These are phyloP conservation scores for Allantophomopsis lycopodina DNA, from an alignment of 2,329 filamentous ascomycete genomes.

Conservation along the genomic window DNA sequence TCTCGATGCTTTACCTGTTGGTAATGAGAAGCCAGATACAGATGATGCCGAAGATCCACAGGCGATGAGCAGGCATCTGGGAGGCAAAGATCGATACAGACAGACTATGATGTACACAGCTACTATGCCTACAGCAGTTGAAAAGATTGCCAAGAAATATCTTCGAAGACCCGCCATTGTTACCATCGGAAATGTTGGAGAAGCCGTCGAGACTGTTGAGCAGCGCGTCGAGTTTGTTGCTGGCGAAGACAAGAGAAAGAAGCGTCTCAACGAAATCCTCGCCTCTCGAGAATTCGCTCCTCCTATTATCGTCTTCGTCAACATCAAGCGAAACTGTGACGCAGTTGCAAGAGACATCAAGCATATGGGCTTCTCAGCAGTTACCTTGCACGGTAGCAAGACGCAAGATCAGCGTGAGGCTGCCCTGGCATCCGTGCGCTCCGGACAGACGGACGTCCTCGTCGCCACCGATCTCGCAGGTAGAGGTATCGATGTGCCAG, in stretches of 20 bases:
- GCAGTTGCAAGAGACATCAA: constrained; percentile 90
- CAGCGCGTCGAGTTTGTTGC: constrained; percentile 86
- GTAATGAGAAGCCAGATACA: constrained; percentile 88
- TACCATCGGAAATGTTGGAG: constrained; percentile 85
- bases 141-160: constrained; percentile 95
- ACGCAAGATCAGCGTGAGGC: constrained; percentile 97
- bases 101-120: constrained; percentile 99
- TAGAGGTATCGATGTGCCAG: constrained; percentile 92
- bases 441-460: constrained; percentile 70
- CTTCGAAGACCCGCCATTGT: constrained; percentile 85
- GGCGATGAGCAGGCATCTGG: constrained; percentile 72
- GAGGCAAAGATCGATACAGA: constrained; percentile 66
- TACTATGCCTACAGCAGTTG: constrained; percentile 86
- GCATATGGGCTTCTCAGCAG: constrained; percentile 77
- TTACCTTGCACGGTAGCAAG: constrained; percentile 90
- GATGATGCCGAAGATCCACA: constrained; percentile 79
- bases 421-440: constrained; percentile 72
- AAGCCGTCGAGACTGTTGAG: constrained; percentile 95
- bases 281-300: constrained; percentile 65
- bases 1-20: constrained; percentile 80
- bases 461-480: constrained; percentile 94
- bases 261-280: constrained; percentile 84
- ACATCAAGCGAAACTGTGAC: constrained; percentile 98
- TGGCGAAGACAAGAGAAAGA: constrained; percentile 93
- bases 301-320: constrained; percentile 98